Percentiles rank a stretch among this genome's conserved stretches.
Evolutionary conservation across 305 asterid genomes (phyloP).

Genomic region (Galium porrigens): DNA sequence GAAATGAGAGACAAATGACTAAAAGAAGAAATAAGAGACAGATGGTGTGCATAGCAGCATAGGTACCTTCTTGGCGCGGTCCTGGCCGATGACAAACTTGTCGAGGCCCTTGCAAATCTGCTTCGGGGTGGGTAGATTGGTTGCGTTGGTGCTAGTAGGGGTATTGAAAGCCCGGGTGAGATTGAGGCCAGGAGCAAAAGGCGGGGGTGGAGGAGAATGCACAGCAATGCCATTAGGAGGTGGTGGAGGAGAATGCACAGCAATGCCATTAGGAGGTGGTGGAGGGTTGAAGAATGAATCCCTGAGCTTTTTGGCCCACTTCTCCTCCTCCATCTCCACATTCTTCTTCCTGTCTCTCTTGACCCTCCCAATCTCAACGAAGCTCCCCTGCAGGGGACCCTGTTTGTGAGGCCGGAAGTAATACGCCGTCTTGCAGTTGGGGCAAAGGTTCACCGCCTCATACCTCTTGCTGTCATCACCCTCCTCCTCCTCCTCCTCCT

Average conservation of each 20-base stretch:
- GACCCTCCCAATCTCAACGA: slow-evolving; percentile 30
- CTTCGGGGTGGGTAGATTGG: slow-evolving; percentile 67
- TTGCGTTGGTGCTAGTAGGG: slow-evolving; percentile 20
- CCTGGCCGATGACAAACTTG: slow-evolving; percentile 79
- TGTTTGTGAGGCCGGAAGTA: slow-evolving; percentile 25
- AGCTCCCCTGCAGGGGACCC: slow-evolving; percentile 31
- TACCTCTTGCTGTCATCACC: slow-evolving; percentile 9
- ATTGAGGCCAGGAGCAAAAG: slow-evolving; percentile 72
- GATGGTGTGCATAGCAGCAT: too few relatives aligned
- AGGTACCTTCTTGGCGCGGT: slow-evolving; percentile 71
- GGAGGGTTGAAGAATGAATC: slow-evolving; percentile 55
- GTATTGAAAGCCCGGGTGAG: slow-evolving; percentile 33
- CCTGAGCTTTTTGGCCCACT: slow-evolving; percentile 34
- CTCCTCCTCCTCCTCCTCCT: background rate
- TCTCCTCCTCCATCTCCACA: slow-evolving; percentile 21
- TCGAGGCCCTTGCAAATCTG: slow-evolving; percentile 80
- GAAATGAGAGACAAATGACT: too few relatives aligned
- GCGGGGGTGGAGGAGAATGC: slow-evolving; percentile 88
- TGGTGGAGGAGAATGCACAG: slow-evolving; percentile 42
- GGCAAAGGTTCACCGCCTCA: slow-evolving; percentile 34
- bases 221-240: slow-evolving; percentile 48
- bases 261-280: slow-evolving; percentile 33
- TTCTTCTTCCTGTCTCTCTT: slow-evolving; percentile 34
- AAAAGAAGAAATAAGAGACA: too few relatives aligned
- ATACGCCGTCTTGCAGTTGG: slow-evolving; percentile 33